These are phyloP conservation scores for Sechiopsis laciniata DNA, from an alignment of 306 rosid species.

Conservation along the genomic window DNA sequence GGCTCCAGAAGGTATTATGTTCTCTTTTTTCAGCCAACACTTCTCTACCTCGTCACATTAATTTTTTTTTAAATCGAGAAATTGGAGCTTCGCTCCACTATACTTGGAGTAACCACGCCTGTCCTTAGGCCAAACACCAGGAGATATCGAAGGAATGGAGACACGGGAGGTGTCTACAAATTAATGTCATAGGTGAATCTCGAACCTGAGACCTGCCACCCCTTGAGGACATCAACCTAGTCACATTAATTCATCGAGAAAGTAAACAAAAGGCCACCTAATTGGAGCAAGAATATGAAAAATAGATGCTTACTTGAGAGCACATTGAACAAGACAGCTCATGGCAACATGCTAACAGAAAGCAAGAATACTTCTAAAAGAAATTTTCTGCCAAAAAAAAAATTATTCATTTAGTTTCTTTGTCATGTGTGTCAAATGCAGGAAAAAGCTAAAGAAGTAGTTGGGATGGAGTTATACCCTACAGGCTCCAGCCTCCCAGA, in stretches of 20 bases:
- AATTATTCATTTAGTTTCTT: neutral
- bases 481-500: slow-evolving; percentile 80
- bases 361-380: neutral
- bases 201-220: too few relatives aligned
- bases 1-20: neutral
- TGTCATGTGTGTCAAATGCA: slow-evolving; percentile 21
- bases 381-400: neutral
- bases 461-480: slow-evolving; percentile 53
- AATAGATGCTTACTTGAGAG: slow-evolving; percentile 8
- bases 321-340: neutral
- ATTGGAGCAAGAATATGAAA: neutral
- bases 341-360: neutral
- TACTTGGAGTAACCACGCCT: too few relatives aligned
- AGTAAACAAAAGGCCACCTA: neutral
- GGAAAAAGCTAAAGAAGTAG: slow-evolving; percentile 35
- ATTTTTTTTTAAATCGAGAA: too few relatives aligned
- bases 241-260: neutral
- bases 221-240: too few relatives aligned
- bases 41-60: too few relatives aligned
- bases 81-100: too few relatives aligned
- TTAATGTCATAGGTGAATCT: too few relatives aligned
- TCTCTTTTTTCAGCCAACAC: slow-evolving; percentile 6
- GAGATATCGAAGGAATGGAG: too few relatives aligned
- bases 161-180: too few relatives aligned
- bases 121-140: too few relatives aligned